Percentiles rank a stretch among this genome's conserved stretches.
Evolutionary conservation across 2,329 filamentous ascomycete genomes (phyloP).

Genomic region (Hymenoscyphus fraxineus): DNA sequence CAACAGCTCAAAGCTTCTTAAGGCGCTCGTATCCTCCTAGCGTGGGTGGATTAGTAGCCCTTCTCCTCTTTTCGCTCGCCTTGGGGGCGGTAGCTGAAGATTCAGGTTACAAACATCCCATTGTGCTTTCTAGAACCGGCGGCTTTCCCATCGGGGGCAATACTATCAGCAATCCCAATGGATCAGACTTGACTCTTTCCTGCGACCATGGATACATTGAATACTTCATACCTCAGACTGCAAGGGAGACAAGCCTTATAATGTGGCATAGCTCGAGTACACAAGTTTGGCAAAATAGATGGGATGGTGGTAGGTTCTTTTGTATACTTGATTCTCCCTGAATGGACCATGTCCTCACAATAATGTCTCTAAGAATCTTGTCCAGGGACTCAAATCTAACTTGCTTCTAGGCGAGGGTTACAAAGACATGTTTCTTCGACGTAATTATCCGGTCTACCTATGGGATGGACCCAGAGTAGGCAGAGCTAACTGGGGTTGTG

Average conservation of each 20-base stretch:
- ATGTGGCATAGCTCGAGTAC: conserved; percentile 20
- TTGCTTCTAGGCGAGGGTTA: conserved; percentile 13
- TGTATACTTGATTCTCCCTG: not conserved
- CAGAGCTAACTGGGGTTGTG: conserved; percentile 17
- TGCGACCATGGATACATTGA: conserved; percentile 21
- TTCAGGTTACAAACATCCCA: conserved; percentile 7
- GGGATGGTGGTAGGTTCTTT: conserved; percentile 13
- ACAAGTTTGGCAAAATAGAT: conserved; percentile 20
- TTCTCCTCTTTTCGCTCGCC: not conserved
- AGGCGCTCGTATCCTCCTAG: not conserved
- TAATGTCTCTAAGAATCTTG: not conserved
- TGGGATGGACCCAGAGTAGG: conserved; percentile 18
- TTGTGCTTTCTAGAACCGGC: conserved; percentile 12
- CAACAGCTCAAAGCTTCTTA: not conserved
- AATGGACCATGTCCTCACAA: not conserved
- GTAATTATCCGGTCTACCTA: conserved; percentile 18
- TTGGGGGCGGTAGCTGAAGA: not conserved
- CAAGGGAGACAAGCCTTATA: conserved; percentile 14
- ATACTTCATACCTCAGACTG: conserved; percentile 17
- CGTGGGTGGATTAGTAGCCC: not conserved
- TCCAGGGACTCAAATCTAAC: not conserved
- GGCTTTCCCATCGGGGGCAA: conserved; percentile 17
- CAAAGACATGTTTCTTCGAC: conserved; percentile 18
- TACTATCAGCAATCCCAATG: conserved; percentile 5
- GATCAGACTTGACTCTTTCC: conserved; percentile 12